phyloP scores from a whole-genome alignment of 495 filamentous ascomycete genomes.

The Cercophora scortea region DNA sequence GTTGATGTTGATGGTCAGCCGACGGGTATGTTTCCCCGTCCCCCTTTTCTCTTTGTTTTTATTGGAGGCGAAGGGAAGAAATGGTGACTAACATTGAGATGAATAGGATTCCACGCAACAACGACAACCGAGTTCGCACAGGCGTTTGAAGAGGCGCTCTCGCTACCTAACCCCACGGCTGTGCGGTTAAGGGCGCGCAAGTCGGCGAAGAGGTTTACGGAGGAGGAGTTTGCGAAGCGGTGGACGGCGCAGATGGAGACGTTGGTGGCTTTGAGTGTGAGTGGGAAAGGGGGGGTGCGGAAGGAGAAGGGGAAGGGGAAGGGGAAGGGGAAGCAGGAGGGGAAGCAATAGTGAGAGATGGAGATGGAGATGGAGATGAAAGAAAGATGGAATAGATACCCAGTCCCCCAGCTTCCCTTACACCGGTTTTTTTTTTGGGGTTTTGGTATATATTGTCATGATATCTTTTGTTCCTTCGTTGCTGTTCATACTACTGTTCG shows the following conservation, averaged over 20 bases:
- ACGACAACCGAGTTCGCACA: slow-evolving; percentile 67
- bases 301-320: too few species aligned
- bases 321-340: too few species aligned
- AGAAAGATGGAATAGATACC: too few species aligned
- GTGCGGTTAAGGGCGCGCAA: slow-evolving; percentile 62
- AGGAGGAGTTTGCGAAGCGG: slow-evolving; percentile 68
- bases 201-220: slow-evolving; percentile 76
- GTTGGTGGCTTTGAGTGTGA: slow-evolving; percentile 41
- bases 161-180: slow-evolving; percentile 56
- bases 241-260: slow-evolving; percentile 69
- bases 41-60: not conserved
- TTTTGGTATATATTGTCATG: too few species aligned
- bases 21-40: slow-evolving; percentile 45
- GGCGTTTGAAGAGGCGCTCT: slow-evolving; percentile 70
- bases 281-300: too few species aligned
- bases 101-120: slow-evolving; percentile 70
- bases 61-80: too few species aligned
- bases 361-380: too few species aligned
- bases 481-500: too few species aligned
- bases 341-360: too few species aligned
- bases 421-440: too few species aligned
- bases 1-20: slow-evolving; percentile 64
- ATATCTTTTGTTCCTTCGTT: too few species aligned
- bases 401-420: too few species aligned
- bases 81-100: slow-evolving; percentile 6